A percentile compares a stretch with the other conserved stretches of the same genome.
Evolutionary conservation across 179 eudicot species (phyloP).

Genomic region (Camellia oleifera): DNA sequence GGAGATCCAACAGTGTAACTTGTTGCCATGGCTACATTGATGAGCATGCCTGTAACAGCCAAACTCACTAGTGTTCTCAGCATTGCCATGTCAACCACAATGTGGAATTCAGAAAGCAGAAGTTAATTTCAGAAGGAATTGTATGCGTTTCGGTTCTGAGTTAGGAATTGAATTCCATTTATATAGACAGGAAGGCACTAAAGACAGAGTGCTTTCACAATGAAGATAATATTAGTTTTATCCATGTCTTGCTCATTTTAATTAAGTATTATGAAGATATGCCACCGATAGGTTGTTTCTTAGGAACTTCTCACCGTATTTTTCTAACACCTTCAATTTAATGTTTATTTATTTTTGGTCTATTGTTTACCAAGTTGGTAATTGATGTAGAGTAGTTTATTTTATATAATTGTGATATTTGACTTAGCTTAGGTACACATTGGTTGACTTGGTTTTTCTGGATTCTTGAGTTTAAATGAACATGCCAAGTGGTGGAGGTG

Average conservation of each 20-base stretch:
- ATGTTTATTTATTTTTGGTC: neutral
- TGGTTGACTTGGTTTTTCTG: neutral
- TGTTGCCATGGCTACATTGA: conserved; percentile 18
- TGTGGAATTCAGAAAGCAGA: neutral
- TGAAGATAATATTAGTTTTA: neutral
- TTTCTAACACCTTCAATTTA: neutral
- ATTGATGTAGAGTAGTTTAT: neutral
- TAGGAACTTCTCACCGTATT: neutral
- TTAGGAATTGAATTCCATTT: neutral
- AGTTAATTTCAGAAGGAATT: neutral
- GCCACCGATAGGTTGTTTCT: conserved; percentile 9
- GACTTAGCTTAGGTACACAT: neutral
- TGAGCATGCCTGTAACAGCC: conserved; percentile 24
- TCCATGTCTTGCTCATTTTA: neutral
- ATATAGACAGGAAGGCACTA: neutral
- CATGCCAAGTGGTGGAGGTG: neutral
- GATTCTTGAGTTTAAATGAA: neutral
- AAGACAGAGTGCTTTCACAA: neutral
- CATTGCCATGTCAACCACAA: conserved; percentile 12
- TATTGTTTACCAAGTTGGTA: neutral
- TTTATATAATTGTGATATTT: neutral
- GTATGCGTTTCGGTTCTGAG: neutral
- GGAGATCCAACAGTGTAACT: conserved; percentile 32
- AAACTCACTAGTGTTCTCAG: conserved; percentile 11
- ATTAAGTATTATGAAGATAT: neutral